Evolutionary conservation across 2,329 filamentous ascomycete genomes (phyloP).

Genomic region (Exophiala dermatitidis): DNA sequence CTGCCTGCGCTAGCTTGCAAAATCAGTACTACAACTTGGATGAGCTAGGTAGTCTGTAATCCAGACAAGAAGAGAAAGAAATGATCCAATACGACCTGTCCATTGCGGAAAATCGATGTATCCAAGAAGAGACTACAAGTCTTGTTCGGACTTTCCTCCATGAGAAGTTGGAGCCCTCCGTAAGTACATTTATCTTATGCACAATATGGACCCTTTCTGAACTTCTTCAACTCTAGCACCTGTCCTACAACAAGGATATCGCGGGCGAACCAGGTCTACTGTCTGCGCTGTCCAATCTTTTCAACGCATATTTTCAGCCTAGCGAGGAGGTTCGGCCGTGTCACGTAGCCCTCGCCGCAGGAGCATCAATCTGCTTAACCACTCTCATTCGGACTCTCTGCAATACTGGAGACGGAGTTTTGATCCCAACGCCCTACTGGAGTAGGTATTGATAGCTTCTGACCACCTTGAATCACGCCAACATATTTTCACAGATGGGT

Average conservation of each 20-base stretch:
- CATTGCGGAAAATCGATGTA: no score
- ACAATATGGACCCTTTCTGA: no score
- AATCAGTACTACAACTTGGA: no score
- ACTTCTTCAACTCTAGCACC: no score
- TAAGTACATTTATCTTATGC: no score
- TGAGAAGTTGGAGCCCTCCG: no score
- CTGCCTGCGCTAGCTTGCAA: no score
- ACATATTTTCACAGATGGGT: constrained; percentile 1
- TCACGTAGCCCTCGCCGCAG: constrained; percentile 17
- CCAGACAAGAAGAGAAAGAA: no score
- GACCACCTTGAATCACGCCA: background rate
- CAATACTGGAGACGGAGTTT: constrained; percentile 19
- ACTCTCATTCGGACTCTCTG: constrained; percentile 19
- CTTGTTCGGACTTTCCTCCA: no score
- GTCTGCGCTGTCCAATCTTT: constrained; percentile 8
- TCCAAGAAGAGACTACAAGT: no score
- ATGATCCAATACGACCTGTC: no score
- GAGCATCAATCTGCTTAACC: constrained; percentile 19
- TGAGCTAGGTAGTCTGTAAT: no score
- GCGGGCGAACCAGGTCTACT: constrained; percentile 1
- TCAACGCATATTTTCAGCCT: constrained; percentile 22
- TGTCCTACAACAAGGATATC: background rate
- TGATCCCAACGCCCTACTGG: constrained; percentile 23
- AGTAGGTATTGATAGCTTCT: constrained; percentile 13
- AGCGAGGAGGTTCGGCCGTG: constrained; percentile 6